Conservation (phyloP, 129 eudicot species). For the Erigeron canadensis region DNA sequence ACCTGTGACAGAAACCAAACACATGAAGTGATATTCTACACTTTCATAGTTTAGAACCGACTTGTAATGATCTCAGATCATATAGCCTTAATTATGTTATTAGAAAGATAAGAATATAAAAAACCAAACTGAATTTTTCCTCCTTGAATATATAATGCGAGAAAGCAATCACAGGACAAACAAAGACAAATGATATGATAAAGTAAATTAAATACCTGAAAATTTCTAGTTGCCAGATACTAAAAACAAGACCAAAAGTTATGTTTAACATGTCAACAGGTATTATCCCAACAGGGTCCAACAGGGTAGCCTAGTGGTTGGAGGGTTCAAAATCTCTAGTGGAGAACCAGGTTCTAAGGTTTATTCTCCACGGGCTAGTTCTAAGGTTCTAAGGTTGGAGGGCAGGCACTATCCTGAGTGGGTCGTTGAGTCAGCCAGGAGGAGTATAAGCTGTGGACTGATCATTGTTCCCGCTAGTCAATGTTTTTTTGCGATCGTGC, state of each 20-base stretch:
- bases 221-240: neutral
- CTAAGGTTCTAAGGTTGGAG: no score
- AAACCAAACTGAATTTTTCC: neutral
- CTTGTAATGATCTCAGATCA: neutral
- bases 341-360: no score
- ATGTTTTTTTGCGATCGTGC: neutral
- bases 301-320: no score
- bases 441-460: no score
- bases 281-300: no score
- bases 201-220: neutral
- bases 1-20: slow-evolving; percentile 46
- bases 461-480: no score
- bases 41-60: slow-evolving; percentile 14
- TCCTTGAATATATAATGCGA: slow-evolving; percentile 12
- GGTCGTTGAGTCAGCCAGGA: no score
- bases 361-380: no score
- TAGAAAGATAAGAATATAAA: neutral
- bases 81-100: slow-evolving; percentile 10
- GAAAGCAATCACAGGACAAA: slow-evolving; percentile 13
- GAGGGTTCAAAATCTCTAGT: no score
- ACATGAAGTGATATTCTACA: slow-evolving; percentile 9
- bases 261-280: neutral
- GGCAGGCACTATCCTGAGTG: no score
- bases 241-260: slow-evolving; percentile 6
- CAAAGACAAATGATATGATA: neutral